A percentile compares a stretch with the other conserved stretches of the same genome.
Evolutionary conservation across 495 filamentous ascomycete genomes (phyloP).

Genomic region (Trichoderma asperelloides): DNA sequence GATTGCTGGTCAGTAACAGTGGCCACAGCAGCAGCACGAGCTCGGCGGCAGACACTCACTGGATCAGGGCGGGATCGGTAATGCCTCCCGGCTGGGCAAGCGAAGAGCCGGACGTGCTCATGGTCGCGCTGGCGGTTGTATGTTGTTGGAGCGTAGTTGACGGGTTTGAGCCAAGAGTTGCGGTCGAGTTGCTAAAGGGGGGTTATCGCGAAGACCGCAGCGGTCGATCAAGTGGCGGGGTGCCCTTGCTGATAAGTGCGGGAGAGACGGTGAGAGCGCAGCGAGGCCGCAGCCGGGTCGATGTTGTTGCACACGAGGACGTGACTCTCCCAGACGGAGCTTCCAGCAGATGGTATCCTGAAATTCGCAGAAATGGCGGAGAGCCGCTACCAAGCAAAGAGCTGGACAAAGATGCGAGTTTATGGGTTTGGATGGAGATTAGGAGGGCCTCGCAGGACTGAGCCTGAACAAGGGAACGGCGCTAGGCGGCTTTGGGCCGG

Average conservation of each 20-base stretch:
- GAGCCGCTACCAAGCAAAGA: background rate
- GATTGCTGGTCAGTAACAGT: constrained; percentile 20
- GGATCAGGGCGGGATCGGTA: constrained; percentile 52
- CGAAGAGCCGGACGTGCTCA: constrained; percentile 12
- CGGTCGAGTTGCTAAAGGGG: background rate
- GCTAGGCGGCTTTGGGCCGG: background rate
- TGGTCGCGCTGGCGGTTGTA: constrained; percentile 1
- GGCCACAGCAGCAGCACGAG: constrained; percentile 3
- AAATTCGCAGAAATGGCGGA: constrained; percentile 6
- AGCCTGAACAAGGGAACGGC: background rate
- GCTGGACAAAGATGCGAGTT: constrained; percentile 1
- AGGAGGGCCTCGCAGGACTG: background rate
- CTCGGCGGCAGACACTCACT: constrained; percentile 26
- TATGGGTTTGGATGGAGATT: background rate
- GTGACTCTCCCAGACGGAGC: background rate
- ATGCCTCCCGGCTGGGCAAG: constrained; percentile 41
- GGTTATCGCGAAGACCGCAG: constrained; percentile 4
- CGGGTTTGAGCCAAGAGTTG: background rate
- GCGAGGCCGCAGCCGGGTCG: background rate
- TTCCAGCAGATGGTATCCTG: background rate
- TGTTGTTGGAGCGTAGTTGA: background rate
- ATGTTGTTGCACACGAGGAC: background rate
- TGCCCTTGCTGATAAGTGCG: background rate
- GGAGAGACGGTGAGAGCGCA: background rate
- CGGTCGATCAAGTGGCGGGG: constrained; percentile 5